Base-by-base conservation (phyloP, 2,329 filamentous ascomycete genomes). In the Curvularia lunata region DNA sequence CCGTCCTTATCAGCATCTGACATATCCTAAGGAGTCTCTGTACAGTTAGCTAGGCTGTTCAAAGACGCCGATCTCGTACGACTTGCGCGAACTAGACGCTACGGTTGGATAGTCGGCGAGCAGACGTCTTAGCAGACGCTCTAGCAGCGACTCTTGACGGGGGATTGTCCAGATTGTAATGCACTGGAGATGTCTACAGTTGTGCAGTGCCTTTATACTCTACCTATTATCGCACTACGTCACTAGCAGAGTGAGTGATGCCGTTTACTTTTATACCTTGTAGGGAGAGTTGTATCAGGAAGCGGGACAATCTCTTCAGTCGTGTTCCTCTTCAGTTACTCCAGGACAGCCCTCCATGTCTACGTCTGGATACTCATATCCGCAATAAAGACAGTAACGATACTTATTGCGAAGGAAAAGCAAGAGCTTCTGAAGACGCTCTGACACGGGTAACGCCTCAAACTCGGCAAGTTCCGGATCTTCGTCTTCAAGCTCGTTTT, bases 311-410 rank as follows among this genome's bases (percentile, higher is more conserved):
- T 16, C 18, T 27, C 12, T 30, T 85, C 74, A 88, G 66, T 86
- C 86, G 72, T 88, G 86, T 68, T 97, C 93, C 70, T 97, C 92
- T 77, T 97, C 95, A 0, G 87, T 90, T 34, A 88, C 54, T 0
- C 95, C 95, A 0, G 95, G 94, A 81, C 95, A 99, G 0, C 91
- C 93, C 12, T 95, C 91, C 89, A 97, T 88, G 34, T 80, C 77
- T 34, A 80, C 80, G 70, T 92, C 87, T 0, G 87, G 85, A 74
- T 97, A 99, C 51, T 82, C 81, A 76, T 85, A 90, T 75, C 97
- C 98, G 78, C 95, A 99, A 91, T 93, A 99, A 74, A 97, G 97
- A 79, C 95, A 99, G 74, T 99, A 99, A 43, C 83, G 78, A 70
- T 92, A 86, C 70, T 85, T 84, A 48, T 86, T 81, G 37, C 95